Evolutionary conservation across 2,329 filamentous ascomycete genomes (phyloP).

Genomic region (Xylariaceae sp.): DNA sequence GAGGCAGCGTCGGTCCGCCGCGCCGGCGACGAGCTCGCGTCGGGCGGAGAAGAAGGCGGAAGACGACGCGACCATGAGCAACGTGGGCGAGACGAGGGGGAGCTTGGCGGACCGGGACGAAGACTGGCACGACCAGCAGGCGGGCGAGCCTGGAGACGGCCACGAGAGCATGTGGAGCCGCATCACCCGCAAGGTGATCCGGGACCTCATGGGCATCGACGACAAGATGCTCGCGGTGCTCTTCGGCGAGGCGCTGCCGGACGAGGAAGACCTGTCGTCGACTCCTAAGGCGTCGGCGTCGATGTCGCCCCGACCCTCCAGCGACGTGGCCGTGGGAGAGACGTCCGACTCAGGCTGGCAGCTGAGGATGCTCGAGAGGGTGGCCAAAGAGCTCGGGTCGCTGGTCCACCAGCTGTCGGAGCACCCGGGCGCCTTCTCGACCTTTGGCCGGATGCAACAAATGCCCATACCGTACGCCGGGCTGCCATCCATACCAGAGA

Average conservation of each 20-base stretch:
- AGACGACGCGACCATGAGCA: constrained; percentile 21
- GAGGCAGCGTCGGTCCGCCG: constrained; percentile 45
- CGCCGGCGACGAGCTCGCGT: constrained; percentile 11
- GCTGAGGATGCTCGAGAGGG: constrained; percentile 68
- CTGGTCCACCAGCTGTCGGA: constrained; percentile 77
- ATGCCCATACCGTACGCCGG: constrained; percentile 70
- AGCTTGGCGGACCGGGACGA: constrained; percentile 30
- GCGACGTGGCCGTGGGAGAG: constrained; percentile 22
- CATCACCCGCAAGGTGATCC: constrained; percentile 78
- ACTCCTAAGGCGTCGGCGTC: constrained; percentile 38
- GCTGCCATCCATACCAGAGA: constrained; percentile 57
- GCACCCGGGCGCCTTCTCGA: constrained; percentile 82
- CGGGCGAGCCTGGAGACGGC: constrained; percentile 32
- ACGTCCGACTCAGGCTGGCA: constrained; percentile 55
- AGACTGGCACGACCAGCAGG: constrained; percentile 48
- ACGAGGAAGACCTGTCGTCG: constrained; percentile 38
- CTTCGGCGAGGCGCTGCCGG: constrained; percentile 70
- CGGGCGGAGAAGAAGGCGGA: constrained; percentile 23
- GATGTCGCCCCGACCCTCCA: constrained; percentile 16
- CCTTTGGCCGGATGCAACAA: constrained; percentile 61
- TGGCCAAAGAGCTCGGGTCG: constrained; percentile 79
- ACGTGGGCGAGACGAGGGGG: constrained; percentile 24
- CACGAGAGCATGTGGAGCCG: constrained; percentile 69
- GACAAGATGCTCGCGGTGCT: constrained; percentile 77
- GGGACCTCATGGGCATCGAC: constrained; percentile 85